Base-by-base conservation (phyloP, 1,139 yeast genomes). In the Yamadazyma membranifaciens region DNA sequence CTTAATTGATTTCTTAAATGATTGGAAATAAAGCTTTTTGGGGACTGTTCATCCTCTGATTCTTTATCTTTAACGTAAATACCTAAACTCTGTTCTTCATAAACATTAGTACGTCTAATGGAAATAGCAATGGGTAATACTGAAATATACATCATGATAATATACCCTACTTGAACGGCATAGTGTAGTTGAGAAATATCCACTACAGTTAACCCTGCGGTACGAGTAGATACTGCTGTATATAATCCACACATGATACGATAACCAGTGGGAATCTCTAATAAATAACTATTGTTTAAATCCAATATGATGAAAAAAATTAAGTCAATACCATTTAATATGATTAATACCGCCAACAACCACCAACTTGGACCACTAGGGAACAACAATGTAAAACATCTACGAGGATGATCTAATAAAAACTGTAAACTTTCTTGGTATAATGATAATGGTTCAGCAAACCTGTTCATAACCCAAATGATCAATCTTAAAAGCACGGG, bases 141-240 rank as follows among this genome's bases (percentile, higher is more conserved):
- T 5, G 98, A 91, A 25, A 94, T 88, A 66, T 94, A 92, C 98
- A 92, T 92, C 98, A 92, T 91, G 47, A 92, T 75, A 82, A 89
- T 76, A 60, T 94, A 94, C 54, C 95, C 83, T 32, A 92, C 95
- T 60, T 88, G 96, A 36, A 92, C 87, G 0, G 96, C 95, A 0
- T 97, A 92, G 55, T 91, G 95, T 39, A 92, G 68, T 34, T 63
- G 59, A 4, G 87, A 68, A 33, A 92, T 63, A 59, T 84, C 81
- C 26, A 91, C 76, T 30, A 85, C 83, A 0, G 85, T 54, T 50
- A 91, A 84, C 0, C 99, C 99, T 0, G 96, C 96, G 0, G 98
- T 92, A 66, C 99, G 79, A 0, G 98, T 89, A 41, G 92, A 78
- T 39, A 92, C 79, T 0, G 98, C 95, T 60, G 92, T 98, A 59